Conservation (phyloP, 2,329 filamentous ascomycete species). For the Xylaria digitata region DNA sequence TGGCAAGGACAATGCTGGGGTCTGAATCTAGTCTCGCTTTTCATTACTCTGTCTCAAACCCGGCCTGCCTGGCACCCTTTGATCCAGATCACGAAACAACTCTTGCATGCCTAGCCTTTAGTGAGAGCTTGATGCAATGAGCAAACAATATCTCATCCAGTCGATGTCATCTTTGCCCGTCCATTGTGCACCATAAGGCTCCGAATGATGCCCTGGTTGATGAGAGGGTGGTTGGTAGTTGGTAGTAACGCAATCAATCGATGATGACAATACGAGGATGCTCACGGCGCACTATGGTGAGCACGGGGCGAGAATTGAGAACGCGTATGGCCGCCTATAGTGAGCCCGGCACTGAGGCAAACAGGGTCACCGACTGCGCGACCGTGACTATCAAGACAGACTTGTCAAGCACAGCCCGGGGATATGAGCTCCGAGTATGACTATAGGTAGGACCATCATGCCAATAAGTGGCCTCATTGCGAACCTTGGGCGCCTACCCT, state of each 20-base stretch:
- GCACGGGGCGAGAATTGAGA: not conserved
- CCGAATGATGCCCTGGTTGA: constrained; percentile 5
- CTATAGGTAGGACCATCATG: constrained; percentile 4
- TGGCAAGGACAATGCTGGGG: constrained; percentile 9
- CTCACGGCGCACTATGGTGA: constrained; percentile 6
- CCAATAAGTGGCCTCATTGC: constrained; percentile 8
- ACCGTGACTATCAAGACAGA: constrained; percentile 20
- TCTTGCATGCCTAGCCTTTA: constrained; percentile 22
- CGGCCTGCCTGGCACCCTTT: constrained; percentile 4
- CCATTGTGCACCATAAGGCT: not conserved
- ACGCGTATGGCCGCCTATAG: constrained; percentile 33
- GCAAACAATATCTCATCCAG: constrained; percentile 16
- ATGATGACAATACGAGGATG: constrained; percentile 3
- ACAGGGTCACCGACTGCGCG: constrained; percentile 25
- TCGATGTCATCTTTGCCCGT: constrained; percentile 6
- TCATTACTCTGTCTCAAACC: constrained; percentile 28
- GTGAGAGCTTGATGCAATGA: constrained; percentile 27
- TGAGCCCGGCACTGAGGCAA: constrained; percentile 13
- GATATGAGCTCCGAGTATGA: not conserved
- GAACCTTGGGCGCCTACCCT: not conserved
- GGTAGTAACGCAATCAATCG: not conserved
- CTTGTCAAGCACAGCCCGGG: constrained; percentile 16
- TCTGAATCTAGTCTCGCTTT: constrained; percentile 11
- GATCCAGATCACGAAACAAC: constrained; percentile 7
- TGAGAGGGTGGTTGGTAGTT: constrained; percentile 6